A percentile compares a stretch with the other conserved stretches of the same genome.
Evolutionary conservation across 768 basidiomycete species (phyloP).

Genomic region (Boletus barrowsii): DNA sequence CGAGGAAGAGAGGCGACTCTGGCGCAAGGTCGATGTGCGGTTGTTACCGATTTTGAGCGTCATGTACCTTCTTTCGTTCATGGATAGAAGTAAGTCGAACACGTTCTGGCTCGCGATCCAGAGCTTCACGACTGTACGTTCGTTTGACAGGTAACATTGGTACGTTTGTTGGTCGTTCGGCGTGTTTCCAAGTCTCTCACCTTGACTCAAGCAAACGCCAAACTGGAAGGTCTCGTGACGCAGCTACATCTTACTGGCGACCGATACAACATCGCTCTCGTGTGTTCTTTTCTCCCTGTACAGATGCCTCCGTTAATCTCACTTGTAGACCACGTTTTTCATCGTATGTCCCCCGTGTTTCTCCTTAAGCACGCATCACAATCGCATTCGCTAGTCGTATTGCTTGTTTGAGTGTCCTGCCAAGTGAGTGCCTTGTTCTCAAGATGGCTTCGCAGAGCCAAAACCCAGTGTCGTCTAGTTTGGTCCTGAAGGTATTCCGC

Average conservation of each 20-base stretch:
- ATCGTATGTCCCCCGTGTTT: constrained; percentile 43
- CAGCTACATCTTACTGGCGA: constrained; percentile 57
- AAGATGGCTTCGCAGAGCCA: not conserved
- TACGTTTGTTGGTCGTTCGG: constrained; percentile 17
- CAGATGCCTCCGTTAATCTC: not conserved
- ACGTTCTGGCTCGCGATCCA: not conserved
- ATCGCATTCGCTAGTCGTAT: constrained; percentile 18
- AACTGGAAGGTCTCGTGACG: constrained; percentile 55
- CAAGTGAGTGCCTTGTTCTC: constrained; percentile 40
- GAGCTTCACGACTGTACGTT: not conserved
- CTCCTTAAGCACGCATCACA: not conserved
- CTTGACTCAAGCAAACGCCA: constrained; percentile 50
- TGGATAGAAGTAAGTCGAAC: constrained; percentile 51
- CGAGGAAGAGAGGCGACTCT: constrained; percentile 51
- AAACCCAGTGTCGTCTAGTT: not conserved
- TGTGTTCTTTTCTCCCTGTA: constrained; percentile 22
- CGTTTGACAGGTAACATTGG: constrained; percentile 51
- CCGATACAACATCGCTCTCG: constrained; percentile 66
- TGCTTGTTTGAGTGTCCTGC: constrained; percentile 60
- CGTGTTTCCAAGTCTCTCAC: not conserved
- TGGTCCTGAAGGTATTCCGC: constrained; percentile 57
- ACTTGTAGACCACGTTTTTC: constrained; percentile 62
- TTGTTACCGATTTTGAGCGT: constrained; percentile 57
- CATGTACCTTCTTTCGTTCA: constrained; percentile 62
- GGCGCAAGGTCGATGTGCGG: constrained; percentile 56